Conservation (phyloP, 1,139 yeast genomes). For the Yamadazyma sp. region DNA sequence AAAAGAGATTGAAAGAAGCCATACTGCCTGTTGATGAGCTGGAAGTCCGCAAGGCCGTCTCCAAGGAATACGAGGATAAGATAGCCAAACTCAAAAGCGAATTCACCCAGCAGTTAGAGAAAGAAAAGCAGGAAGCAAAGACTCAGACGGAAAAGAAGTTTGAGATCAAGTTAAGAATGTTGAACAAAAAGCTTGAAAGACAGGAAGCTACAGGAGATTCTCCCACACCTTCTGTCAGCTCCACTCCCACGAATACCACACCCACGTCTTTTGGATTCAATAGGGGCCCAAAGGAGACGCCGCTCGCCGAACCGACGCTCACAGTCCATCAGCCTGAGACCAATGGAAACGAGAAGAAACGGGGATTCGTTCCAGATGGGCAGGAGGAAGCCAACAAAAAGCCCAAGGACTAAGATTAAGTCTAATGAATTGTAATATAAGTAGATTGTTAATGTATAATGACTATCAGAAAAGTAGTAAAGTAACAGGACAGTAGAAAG, state of each 20-base stretch:
- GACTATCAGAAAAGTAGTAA: neutral
- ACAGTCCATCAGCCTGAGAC: constrained; percentile 23
- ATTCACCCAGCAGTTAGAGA: constrained; percentile 29
- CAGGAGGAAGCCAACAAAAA: constrained; percentile 15
- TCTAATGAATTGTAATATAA: constrained; percentile 2
- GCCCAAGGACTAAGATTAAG: constrained; percentile 14
- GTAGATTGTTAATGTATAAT: constrained; percentile 1
- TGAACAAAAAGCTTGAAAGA: constrained; percentile 43
- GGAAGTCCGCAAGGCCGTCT: constrained; percentile 8
- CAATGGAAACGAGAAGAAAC: constrained; percentile 14
- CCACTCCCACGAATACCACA: constrained; percentile 5
- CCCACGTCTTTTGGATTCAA: neutral
- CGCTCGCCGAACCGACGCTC: constrained; percentile 13
- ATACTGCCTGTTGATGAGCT: constrained; percentile 6
- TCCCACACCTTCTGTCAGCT: constrained; percentile 10
- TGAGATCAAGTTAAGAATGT: constrained; percentile 43
- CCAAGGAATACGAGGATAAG: constrained; percentile 20
- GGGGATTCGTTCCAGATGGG: constrained; percentile 14
- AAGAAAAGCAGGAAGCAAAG: constrained; percentile 30
- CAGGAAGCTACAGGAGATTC: constrained; percentile 18
- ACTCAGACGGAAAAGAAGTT: constrained; percentile 39
- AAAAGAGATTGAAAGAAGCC: constrained; percentile 12
- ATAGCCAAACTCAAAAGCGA: constrained; percentile 27
- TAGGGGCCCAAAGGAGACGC: neutral
- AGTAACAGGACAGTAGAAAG: neutral